Base-by-base conservation (phyloP, 2,329 filamentous ascomycete genomes). In the Ustulina deusta region DNA sequence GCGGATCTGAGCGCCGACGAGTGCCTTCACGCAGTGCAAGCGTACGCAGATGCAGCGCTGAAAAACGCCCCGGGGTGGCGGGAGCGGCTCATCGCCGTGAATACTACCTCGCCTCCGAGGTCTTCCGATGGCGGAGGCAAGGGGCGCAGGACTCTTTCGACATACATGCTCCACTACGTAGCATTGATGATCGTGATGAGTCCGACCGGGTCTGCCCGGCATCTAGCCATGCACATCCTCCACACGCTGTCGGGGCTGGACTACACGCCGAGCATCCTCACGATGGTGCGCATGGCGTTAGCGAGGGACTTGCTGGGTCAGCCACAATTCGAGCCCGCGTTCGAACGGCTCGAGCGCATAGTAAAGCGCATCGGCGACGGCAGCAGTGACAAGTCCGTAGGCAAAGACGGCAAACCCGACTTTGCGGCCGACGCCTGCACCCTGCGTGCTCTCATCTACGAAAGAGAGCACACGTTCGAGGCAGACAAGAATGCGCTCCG, bases 231-330 rank as follows among this genome's bases (percentile, higher is more conserved):
- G 5, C 76, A 80, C 63, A 79, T 83, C 70, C 74, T 83, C 49
- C 60, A 75, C 62, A 77, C 78, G 2, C 77, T 79, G 10, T 74
- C 75, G 9, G 55, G 65, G 20, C 67, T 78, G 1, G 76, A 71
- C 42, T 82, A 82, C 71, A 56, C 67, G 38, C 81, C 81, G 6
- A 78, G 79, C 17, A 76, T 78, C 5, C 70, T 83, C 38, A 76
- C 78, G 3, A 40, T 81, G 10, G 68, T 78, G 48, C 72, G 68
- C 29, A 44, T 76, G 6, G 75, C 51, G 34, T 67, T 44, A 42
- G 32, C 22, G 32, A 46, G 29, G 11, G 10, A 27, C 13, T 0
- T 38, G 29, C 40, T 71, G 15, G 54, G 57, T n/a, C 44, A 44
- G 44, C 72, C 73, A 27, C 66, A 71, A 6, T 76, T 74, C 61